Evolutionary conservation across 1,284 basidiomycete species (phyloP), one percentile per base, ranked within the genome.

Genomic region (Trametes pubescens): DNA sequence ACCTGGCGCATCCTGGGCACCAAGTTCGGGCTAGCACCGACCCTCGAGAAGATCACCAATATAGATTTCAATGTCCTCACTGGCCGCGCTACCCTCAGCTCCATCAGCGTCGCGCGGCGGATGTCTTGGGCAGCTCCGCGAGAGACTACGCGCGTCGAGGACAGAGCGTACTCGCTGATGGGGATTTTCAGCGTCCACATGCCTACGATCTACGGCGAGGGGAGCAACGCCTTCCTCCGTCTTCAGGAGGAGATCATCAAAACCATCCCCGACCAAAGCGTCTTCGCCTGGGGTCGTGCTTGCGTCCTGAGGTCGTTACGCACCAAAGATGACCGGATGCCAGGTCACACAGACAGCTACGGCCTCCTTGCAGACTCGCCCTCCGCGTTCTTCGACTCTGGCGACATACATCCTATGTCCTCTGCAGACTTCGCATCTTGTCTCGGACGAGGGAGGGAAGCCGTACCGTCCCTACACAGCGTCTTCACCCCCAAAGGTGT

Each of bases 161-260:
- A 47, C 22, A 29, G 26, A 16, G 46, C 46, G 10, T 47, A 47
- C 46, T 22, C 46, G 8, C 46, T 47, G 22, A 47, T 47, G 46
- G 46, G 46, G 10, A 47, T 47, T 8, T 47, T 47, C 18, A 21
- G 46, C 11, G 46, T 47, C 46, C 46, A 47, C 46, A 47, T 47
- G 46, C 26, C 46, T 11, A 22, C 46, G 22, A 47, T 47, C 21
- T 47, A 47, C 26, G 46, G 46, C 8, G 46, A 47, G 16, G 46
- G 46, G 46, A 18, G 21, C 16, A 18, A n/a, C 40, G 40, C 40
- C 1, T 43, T 43, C 18, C 40, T 43, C 18, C 40, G 46, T 47
- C 46, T 47, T 11, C 46, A 47, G 26, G 46, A 47, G 46, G 46
- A 47, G 22, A 47, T 47, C 40, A 16, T 47, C 16, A 47, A 16